Percentiles rank a stretch among this genome's conserved stretches.
These are phyloP conservation scores for Hamigera avellanea DNA, from an alignment of 495 filamentous ascomycete species.

Conservation along the genomic window DNA sequence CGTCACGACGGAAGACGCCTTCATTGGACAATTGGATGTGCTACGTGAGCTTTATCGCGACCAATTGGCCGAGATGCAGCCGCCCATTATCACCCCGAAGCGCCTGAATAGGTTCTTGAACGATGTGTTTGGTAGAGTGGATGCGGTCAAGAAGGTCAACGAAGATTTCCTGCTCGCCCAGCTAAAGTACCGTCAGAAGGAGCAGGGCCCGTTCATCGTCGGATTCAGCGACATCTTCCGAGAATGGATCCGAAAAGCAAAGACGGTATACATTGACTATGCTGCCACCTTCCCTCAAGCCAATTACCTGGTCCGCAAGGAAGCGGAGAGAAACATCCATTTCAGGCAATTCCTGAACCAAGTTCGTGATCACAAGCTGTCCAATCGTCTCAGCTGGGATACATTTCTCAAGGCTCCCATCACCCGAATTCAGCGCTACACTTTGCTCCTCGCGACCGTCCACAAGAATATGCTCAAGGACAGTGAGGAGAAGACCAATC, in stretches of 20 bases:
- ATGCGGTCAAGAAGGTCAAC: conserved; percentile 81
- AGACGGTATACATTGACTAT: conserved; percentile 81
- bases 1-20: conserved; percentile 83
- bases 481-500: conserved; percentile 80
- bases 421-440: conserved; percentile 83
- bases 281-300: conserved; percentile 80
- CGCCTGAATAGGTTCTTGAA: conserved; percentile 64
- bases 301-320: conserved; percentile 69
- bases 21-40: conserved; percentile 78
- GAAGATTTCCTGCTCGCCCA: conserved; percentile 91
- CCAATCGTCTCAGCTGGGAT: conserved; percentile 81
- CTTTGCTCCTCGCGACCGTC: conserved; percentile 70
- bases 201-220: conserved; percentile 87
- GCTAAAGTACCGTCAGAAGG: conserved; percentile 92
- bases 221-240: conserved; percentile 97
- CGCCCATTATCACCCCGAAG: conserved; percentile 67
- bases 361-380: conserved; percentile 66
- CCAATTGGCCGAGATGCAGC: conserved; percentile 57
- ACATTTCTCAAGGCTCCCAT: conserved; percentile 91
- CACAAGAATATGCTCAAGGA: conserved; percentile 74
- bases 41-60: conserved; percentile 80
- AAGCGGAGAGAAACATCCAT: conserved; percentile 70
- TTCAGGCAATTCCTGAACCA: conserved; percentile 81
- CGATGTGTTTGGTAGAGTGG: conserved; percentile 84
- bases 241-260: conserved; percentile 97